phyloP scores from a whole-genome alignment of 768 basidiomycete genomes.

The Pisolithus microcarpus region DNA sequence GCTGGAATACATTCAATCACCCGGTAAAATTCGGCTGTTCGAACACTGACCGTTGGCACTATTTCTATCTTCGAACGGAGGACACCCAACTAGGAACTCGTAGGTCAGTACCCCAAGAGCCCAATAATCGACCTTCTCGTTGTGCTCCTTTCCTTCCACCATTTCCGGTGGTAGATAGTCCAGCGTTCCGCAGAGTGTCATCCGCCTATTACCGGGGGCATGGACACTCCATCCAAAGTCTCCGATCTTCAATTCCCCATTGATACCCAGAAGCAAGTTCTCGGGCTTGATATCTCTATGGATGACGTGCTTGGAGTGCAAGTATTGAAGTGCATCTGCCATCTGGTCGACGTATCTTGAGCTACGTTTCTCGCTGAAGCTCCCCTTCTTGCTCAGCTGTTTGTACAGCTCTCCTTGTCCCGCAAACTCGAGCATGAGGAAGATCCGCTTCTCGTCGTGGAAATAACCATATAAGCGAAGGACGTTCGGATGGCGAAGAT shows the following conservation, averaged over 20 bases:
- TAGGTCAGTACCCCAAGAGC: slow-evolving; percentile 94
- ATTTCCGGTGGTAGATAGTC: slow-evolving; percentile 99
- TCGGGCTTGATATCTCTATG: slow-evolving; percentile 99
- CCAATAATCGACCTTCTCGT: slow-evolving; percentile 91
- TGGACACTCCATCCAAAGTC: slow-evolving; percentile 99
- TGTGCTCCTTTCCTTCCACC: slow-evolving; percentile 89
- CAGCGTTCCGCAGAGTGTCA: slow-evolving; percentile 90
- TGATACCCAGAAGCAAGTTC: slow-evolving; percentile 88
- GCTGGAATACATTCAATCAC: slow-evolving; percentile 37
- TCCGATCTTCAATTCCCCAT: slow-evolving; percentile 95
- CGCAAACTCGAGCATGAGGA: slow-evolving; percentile 97
- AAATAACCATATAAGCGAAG: slow-evolving; percentile 95
- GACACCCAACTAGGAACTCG: slow-evolving; percentile 83
- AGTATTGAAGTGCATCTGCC: slow-evolving; percentile 90
- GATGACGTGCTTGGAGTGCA: slow-evolving; percentile 95
- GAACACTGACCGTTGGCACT: slow-evolving; percentile 61
- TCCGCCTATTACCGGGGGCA: slow-evolving; percentile 83
- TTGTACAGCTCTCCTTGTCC: slow-evolving; percentile 97
- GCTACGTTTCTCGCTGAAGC: slow-evolving; percentile 84
- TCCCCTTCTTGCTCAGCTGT: slow-evolving; percentile 79
- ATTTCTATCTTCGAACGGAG: slow-evolving; percentile 79
- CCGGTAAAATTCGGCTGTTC: background rate
- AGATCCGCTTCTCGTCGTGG: slow-evolving; percentile 96
- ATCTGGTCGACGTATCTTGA: slow-evolving; percentile 94
- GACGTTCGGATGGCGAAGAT: slow-evolving; percentile 91